Percentiles rank a stretch among this genome's conserved stretches.
These are phyloP conservation scores for Olyra latifolia DNA, from an alignment of 176 grass and related monocot species.

Conservation along the genomic window DNA sequence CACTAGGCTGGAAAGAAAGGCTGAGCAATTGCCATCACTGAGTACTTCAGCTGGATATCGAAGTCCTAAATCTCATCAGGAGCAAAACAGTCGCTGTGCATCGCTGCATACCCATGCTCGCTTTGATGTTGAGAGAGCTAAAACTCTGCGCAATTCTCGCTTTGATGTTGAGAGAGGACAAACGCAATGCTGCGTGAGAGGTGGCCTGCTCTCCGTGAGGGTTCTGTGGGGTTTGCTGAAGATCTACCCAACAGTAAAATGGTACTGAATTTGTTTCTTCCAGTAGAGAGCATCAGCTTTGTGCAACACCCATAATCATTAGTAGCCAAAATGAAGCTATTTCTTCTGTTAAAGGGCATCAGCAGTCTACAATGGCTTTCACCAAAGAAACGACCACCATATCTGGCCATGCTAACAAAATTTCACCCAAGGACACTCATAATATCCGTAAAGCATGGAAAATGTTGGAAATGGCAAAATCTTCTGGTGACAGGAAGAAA, in stretches of 20 bases:
- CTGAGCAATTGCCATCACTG: neutral
- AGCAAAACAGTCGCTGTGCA: neutral
- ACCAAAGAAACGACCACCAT: slow-evolving; percentile 1
- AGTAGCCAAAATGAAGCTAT: neutral
- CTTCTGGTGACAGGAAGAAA: slow-evolving; percentile 35
- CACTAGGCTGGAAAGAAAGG: neutral
- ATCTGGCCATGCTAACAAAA: slow-evolving; percentile 7
- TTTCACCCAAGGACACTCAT: neutral
- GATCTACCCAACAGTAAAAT: slow-evolving; percentile 20
- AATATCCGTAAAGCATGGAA: slow-evolving; percentile 76
- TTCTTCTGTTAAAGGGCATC: slow-evolving; percentile 10
- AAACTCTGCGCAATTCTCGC: slow-evolving; percentile 51
- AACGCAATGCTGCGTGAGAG: slow-evolving; percentile 56
- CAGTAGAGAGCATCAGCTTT: neutral
- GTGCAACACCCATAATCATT: neutral
- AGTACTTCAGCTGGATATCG: slow-evolving; percentile 17
- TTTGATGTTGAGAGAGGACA: too few relatives aligned
- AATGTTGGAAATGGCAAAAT: slow-evolving; percentile 70
- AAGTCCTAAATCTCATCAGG: slow-evolving; percentile 2
- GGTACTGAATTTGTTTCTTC: neutral
- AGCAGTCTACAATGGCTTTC: neutral
- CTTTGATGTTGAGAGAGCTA: slow-evolving; percentile 35
- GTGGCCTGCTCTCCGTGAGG: slow-evolving; percentile 57
- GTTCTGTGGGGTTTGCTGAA: slow-evolving; percentile 49
- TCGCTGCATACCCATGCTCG: neutral